phyloP scores from a whole-genome alignment of 2,329 filamentous ascomycete genomes.

The Xylaria sp. region DNA sequence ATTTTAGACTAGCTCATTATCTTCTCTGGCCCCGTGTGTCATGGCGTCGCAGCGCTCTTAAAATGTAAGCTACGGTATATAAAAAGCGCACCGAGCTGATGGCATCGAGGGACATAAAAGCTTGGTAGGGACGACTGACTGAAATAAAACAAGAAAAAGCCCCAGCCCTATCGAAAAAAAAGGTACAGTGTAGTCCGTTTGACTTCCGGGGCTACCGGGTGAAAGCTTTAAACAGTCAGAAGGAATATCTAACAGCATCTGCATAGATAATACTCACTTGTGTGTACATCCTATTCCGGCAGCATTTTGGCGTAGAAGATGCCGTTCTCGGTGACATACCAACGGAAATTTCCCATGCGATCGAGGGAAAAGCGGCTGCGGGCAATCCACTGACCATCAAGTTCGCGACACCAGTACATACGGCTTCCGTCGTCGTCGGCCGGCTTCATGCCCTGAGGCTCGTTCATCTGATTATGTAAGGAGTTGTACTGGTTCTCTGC shows the following conservation, averaged over 20 bases:
- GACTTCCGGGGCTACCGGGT: background rate
- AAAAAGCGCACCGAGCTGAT: background rate
- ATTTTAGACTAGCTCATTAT: background rate
- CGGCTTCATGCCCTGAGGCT: constrained; percentile 72
- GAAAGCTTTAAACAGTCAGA: background rate
- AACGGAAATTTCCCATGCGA: constrained; percentile 65
- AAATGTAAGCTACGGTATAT: constrained; percentile 8
- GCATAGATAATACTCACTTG: constrained; percentile 34
- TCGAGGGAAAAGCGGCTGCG: constrained; percentile 71
- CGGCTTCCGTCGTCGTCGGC: constrained; percentile 69
- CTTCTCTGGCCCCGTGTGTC: background rate
- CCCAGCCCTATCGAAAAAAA: background rate
- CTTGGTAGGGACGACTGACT: background rate
- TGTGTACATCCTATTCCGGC: constrained; percentile 48
- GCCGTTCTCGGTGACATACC: constrained; percentile 68
- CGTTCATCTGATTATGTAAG: constrained; percentile 61
- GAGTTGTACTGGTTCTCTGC: constrained; percentile 62
- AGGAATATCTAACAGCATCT: background rate
- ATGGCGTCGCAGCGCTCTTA: background rate
- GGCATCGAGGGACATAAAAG: background rate
- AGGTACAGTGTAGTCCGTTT: background rate
- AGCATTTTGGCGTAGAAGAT: constrained; percentile 71
- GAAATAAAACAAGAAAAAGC: constrained; percentile 5
- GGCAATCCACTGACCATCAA: constrained; percentile 69
- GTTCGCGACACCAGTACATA: constrained; percentile 71